Conservation (phyloP, 768 basidiomycete species). For the Leccinum subtestaceum region DNA sequence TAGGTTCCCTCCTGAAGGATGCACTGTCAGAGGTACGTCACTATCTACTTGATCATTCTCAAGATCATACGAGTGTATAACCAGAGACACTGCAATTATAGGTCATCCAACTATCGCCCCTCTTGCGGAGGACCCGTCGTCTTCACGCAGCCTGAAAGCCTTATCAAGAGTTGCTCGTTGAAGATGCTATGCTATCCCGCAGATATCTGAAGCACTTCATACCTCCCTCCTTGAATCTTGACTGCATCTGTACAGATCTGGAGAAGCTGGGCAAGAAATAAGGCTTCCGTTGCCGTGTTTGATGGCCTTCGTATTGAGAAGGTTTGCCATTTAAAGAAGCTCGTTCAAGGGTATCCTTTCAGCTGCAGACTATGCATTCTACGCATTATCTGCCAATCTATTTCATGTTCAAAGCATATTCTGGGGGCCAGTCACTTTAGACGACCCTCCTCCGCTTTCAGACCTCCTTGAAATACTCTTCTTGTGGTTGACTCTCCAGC, state of each 20-base stretch:
- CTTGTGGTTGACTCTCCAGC: neutral
- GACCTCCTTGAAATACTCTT: neutral
- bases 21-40: neutral
- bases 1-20: neutral
- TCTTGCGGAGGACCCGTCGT: neutral
- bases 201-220: neutral
- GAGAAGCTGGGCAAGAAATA: neutral
- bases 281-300: neutral
- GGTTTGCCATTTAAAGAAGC: neutral
- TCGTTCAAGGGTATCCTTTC: neutral
- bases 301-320: neutral
- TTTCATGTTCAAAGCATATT: neutral
- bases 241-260: neutral
- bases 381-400: neutral
- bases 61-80: neutral
- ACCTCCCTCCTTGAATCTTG: neutral
- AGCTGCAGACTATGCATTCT: neutral
- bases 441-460: neutral
- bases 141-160: neutral
- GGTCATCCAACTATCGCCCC: neutral
- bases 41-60: neutral
- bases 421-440: neutral
- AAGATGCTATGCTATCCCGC: neutral
- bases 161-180: neutral
- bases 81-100: neutral